Base-by-base conservation (phyloP, 768 basidiomycete species). In the Collybia sp. region DNA sequence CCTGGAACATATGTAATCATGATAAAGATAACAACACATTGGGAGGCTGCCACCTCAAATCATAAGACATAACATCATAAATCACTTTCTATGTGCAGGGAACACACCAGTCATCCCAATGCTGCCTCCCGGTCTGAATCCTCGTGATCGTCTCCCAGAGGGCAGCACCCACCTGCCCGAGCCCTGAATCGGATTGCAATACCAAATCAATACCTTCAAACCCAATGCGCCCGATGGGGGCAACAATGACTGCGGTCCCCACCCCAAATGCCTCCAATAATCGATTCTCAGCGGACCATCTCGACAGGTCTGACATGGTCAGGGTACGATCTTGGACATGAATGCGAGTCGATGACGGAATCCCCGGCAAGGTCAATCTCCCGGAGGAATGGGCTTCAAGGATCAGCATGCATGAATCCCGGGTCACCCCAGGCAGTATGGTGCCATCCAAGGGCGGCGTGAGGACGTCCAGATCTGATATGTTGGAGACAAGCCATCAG, bases 341-440 rank as follows among this genome's bases (percentile, higher is more conserved):
- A 12, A 81, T 45, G 4, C 65, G 66, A 20, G 62, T 45, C 2
- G 58, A 44, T 39, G 58, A 34, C 15, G 72, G 40, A 73, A 75
- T 53, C 37, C 58, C 53, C 47, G 52, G 87, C 51, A 84, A 43
- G 59, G 56, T 55, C 46, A 72, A 59, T 17, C 52, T 64, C 1
- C 77, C 76, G 0, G 70, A 62, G 1, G 67, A 71, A 60, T 91
- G 89, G 0, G 75, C 79, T 16, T 77, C 67, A 2, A 77, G 71
- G 43, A 96, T 81, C 10, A 63, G 55, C 33, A 95, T 72, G 34
- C 82, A 78, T 15, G 88, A 89, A 45, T 79, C 80, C 34, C 93
- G 81, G 0, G 91, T 94, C n/a, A 96, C 77, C n/a, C 93, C 91
- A 2, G 92, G 90, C 1, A 95, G 78, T 53, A 95, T 89, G 17